Conservation (phyloP, 83 land plant genomes). For the Diphasiastrum complanatum region DNA sequence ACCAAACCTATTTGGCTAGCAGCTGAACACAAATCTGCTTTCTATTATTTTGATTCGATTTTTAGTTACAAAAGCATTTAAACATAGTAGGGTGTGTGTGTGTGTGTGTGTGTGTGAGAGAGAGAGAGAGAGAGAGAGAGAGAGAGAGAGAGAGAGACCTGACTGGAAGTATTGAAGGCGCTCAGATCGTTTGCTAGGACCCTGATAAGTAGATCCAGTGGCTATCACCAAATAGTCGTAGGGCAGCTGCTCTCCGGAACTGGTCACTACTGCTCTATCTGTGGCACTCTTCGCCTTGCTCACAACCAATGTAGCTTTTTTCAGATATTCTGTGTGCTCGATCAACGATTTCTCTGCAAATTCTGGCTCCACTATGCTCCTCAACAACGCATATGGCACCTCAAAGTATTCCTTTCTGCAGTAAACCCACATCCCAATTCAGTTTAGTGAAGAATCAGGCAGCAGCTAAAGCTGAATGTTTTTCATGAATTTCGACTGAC, state of each 20-base stretch:
- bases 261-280: conserved; percentile 45
- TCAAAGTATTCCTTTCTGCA: conserved; percentile 76
- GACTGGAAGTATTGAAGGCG: conserved; percentile 39
- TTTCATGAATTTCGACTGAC: not conserved
- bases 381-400: conserved; percentile 61
- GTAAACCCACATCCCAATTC: too few relatives aligned
- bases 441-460: not conserved
- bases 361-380: conserved; percentile 71
- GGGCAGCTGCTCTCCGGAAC: conserved; percentile 38
- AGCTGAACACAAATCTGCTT: not conserved
- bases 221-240: conserved; percentile 75
- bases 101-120: too few relatives aligned
- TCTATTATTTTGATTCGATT: too few relatives aligned
- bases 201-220: conserved; percentile 46
- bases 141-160: conserved; percentile 25
- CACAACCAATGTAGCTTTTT: conserved; percentile 36
- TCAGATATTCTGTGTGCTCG: conserved; percentile 48
- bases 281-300: conserved; percentile 42
- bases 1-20: not conserved
- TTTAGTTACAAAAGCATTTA: too few relatives aligned
- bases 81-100: too few relatives aligned
- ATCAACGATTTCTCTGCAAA: conserved; percentile 60
- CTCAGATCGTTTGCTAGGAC: conserved; percentile 38
- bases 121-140: not conserved
- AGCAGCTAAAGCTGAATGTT: not conserved